Percentiles rank a stretch among this genome's conserved stretches.
Conservation (phyloP, 768 basidiomycete genomes). For the Mycena haematopus region DNA sequence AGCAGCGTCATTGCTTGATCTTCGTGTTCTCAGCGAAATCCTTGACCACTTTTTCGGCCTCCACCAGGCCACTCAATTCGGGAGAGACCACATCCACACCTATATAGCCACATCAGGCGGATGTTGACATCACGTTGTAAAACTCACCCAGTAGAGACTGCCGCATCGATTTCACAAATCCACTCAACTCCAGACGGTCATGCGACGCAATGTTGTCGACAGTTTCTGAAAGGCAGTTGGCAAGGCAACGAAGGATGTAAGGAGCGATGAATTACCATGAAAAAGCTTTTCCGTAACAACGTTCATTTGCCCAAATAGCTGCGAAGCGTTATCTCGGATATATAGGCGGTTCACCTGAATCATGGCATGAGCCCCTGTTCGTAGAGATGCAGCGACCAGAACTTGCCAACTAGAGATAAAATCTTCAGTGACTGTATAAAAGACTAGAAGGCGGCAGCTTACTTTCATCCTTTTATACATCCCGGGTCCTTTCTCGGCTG, state of each 20-base stretch:
- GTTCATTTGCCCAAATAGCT: slow-evolving; percentile 8
- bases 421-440: not conserved
- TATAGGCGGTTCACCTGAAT: slow-evolving; percentile 1
- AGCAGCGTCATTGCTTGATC: not conserved
- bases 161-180: not conserved
- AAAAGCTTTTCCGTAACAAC: not conserved
- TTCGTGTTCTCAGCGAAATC: slow-evolving; percentile 6
- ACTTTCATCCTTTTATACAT: slow-evolving; percentile 31
- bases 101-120: not conserved
- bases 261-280: not conserved
- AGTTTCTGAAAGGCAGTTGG: not conserved
- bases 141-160: slow-evolving; percentile 2
- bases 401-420: slow-evolving; percentile 15
- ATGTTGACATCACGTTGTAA: not conserved
- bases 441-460: not conserved
- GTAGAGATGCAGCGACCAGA: not conserved
- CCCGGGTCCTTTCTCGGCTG: slow-evolving; percentile 17
- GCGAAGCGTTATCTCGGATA: not conserved
- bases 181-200: not conserved
- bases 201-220: not conserved
- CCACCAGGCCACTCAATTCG: not conserved
- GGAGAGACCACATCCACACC: not conserved
- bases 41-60: slow-evolving; percentile 8
- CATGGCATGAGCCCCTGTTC: not conserved
- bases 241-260: not conserved